These are phyloP conservation scores for Acanthamoeba culbertsoni DNA, from an alignment of 208 protist genomes.

Conservation along the genomic window DNA sequence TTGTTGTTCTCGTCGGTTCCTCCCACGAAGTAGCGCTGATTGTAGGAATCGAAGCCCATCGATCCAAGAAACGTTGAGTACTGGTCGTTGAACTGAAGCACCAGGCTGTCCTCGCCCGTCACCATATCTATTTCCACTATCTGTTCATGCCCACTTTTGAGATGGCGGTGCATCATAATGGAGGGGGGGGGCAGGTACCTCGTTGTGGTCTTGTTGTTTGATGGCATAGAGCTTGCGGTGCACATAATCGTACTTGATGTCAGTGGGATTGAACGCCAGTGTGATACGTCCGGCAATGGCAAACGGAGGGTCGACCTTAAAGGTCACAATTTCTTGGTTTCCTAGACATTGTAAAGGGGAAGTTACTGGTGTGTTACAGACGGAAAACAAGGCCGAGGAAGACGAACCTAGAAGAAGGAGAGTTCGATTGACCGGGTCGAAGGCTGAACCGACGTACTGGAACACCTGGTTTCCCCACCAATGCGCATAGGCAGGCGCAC, in stretches of 20 bases:
- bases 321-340: neutral
- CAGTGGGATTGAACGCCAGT: neutral
- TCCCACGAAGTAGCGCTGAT: conserved; percentile 1
- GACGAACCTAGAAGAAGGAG: neutral
- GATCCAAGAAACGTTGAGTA: neutral
- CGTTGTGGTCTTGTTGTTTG: neutral
- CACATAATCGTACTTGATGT: neutral
- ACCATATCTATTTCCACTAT: neutral
- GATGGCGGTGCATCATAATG: neutral
- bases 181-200: neutral
- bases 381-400: neutral
- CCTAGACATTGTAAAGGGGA: neutral
- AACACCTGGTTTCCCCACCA: conserved; percentile 1
- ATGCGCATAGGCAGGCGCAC: neutral
- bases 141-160: neutral
- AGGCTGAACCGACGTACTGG: neutral
- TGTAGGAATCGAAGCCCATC: neutral
- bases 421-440: neutral
- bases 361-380: neutral
- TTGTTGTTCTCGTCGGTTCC: conserved; percentile 17
- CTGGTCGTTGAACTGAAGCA: neutral
- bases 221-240: conserved; percentile 18
- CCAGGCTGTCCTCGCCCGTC: neutral
- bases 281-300: neutral
- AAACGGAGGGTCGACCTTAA: neutral